phyloP scores from a whole-genome alignment of 441 rosid genomes.

The Pelargonium citronellum region DNA sequence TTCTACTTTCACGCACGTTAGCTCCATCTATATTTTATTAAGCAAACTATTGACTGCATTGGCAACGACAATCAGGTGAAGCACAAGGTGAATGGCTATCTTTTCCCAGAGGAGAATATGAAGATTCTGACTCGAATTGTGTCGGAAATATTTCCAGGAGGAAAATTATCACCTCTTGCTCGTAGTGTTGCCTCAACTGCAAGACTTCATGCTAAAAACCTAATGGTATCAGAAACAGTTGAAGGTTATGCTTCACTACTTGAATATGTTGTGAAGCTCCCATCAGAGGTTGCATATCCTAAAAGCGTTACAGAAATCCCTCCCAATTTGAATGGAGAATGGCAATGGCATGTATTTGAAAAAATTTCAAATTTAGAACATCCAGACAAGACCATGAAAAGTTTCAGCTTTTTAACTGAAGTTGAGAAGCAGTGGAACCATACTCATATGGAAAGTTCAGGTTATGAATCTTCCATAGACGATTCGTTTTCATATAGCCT shows the following conservation, averaged over 20 bases:
- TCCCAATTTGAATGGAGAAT: slow-evolving; percentile 49
- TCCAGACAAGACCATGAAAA: slow-evolving; percentile 43
- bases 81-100: slow-evolving; percentile 80
- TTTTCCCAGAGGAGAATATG: slow-evolving; percentile 72
- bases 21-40: slow-evolving; percentile 18
- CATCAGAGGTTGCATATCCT: slow-evolving; percentile 77
- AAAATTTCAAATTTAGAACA: slow-evolving; percentile 31
- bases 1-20: background rate
- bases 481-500: slow-evolving; percentile 70
- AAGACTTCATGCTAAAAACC: slow-evolving; percentile 55
- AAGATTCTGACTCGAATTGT: slow-evolving; percentile 49
- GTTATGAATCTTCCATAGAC: slow-evolving; percentile 29
- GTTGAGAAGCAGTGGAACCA: slow-evolving; percentile 67
- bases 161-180: slow-evolving; percentile 56
- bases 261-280: slow-evolving; percentile 56
- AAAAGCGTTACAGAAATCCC: slow-evolving; percentile 46
- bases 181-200: slow-evolving; percentile 53
- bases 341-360: slow-evolving; percentile 75
- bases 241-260: slow-evolving; percentile 71
- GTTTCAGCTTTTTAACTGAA: slow-evolving; percentile 47
- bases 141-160: slow-evolving; percentile 46
- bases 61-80: slow-evolving; percentile 61
- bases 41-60: slow-evolving; percentile 43
- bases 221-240: slow-evolving; percentile 67
- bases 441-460: slow-evolving; percentile 39